Conservation (phyloP, 192 early-diverging fungal species). For the Coemansia sp. region DNA sequence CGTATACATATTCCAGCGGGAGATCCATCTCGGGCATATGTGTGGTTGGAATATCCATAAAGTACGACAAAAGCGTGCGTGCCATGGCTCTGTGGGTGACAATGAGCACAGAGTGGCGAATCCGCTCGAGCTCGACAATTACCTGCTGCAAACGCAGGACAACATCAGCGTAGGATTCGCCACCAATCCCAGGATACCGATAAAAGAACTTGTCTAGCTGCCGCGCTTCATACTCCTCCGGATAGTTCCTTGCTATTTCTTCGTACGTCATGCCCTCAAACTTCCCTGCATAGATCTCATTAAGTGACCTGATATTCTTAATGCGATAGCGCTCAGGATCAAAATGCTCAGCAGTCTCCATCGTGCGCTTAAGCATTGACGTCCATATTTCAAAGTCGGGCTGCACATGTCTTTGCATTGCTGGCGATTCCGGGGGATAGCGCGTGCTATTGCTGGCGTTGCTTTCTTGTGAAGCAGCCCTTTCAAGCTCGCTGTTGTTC, state of each 20-base stretch:
- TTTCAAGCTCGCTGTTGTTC: slow-evolving; percentile 40
- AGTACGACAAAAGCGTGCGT: slow-evolving; percentile 87
- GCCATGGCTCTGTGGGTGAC: slow-evolving; percentile 92
- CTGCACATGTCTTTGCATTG: slow-evolving; percentile 15
- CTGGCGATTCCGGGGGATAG: slow-evolving; percentile 2
- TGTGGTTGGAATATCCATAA: slow-evolving; percentile 77
- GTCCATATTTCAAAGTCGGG: slow-evolving; percentile 71
- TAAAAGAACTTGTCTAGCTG: slow-evolving; percentile 87
- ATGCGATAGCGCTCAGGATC: slow-evolving; percentile 77
- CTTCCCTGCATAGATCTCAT: slow-evolving; percentile 91
- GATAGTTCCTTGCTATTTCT: slow-evolving; percentile 77
- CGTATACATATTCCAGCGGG: slow-evolving; percentile 79
- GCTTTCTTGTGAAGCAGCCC: slow-evolving; percentile 14
- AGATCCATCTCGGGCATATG: slow-evolving; percentile 81
- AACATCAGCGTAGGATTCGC: slow-evolving; percentile 91
- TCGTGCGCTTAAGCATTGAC: slow-evolving; percentile 78
- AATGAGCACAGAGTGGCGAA: slow-evolving; percentile 81
- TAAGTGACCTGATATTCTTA: slow-evolving; percentile 77
- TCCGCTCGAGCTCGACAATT: slow-evolving; percentile 95
- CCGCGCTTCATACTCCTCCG: slow-evolving; percentile 80
- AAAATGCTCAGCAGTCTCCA: slow-evolving; percentile 82
- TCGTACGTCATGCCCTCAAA: slow-evolving; percentile 76
- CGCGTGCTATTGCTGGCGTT: slow-evolving; percentile 11
- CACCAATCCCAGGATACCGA: slow-evolving; percentile 94
- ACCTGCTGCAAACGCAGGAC: slow-evolving; percentile 90